Percentiles rank a stretch among this genome's conserved stretches.
These are phyloP conservation scores for Magnolia changhungtana DNA, from an alignment of 164 flowering plant genomes.

Conservation along the genomic window DNA sequence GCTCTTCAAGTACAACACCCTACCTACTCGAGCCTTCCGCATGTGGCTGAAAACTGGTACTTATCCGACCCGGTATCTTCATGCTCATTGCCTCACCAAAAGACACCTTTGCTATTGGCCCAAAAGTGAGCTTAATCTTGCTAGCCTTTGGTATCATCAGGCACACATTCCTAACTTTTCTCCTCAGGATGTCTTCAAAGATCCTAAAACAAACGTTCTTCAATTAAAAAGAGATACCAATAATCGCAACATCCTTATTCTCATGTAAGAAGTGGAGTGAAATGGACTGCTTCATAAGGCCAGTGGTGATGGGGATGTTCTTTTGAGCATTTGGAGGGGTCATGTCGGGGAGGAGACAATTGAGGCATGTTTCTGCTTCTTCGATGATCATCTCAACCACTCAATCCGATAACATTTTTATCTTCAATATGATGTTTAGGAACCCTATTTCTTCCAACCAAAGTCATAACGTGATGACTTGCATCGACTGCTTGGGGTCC, in stretches of 20 bases:
- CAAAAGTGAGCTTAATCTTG: background rate
- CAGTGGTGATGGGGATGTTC: background rate
- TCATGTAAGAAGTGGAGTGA: background rate
- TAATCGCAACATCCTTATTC: background rate
- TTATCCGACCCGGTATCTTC: background rate
- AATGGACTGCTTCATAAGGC: background rate
- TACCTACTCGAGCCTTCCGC: background rate
- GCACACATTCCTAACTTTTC: background rate
- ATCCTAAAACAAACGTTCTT: background rate
- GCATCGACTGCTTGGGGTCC: background rate
- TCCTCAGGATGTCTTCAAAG: background rate
- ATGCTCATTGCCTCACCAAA: background rate
- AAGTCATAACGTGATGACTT: constrained; percentile 1
- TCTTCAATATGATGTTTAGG: background rate
- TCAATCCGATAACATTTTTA: background rate
- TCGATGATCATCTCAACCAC: background rate
- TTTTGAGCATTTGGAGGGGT: background rate
- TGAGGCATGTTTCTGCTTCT: constrained; percentile 3
- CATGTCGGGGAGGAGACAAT: background rate
- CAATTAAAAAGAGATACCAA: background rate
- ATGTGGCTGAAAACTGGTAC: background rate
- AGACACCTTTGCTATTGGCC: background rate
- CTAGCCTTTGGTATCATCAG: background rate
- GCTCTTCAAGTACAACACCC: background rate
- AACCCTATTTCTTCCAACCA: background rate